Base-by-base conservation (phyloP, 78 protist genomes). In the Isochrysis galbana region DNA sequence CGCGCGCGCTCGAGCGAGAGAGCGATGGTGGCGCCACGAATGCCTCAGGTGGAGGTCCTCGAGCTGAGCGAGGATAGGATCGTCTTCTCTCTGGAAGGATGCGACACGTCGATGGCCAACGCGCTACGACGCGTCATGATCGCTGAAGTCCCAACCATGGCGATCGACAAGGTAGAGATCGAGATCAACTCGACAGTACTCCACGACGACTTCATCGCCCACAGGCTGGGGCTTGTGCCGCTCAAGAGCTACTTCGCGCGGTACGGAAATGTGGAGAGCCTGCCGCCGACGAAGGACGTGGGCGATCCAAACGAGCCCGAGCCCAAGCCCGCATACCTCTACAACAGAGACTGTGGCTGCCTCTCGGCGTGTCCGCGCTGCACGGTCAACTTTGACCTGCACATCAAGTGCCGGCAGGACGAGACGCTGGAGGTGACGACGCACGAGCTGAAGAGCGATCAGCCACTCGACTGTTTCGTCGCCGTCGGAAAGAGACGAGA, bases 181-280 rank as follows among this genome's bases (percentile, higher is more conserved):
- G 45, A 89, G 55, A 42, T 87, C 11, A 98, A 98, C 94, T 87
- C 95, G 23, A 93, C 97, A 0, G 97, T 97, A 5, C 93, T 97
- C 25, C 90, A 55, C 67, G 99, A 98, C 87, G 99, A 98, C 80
- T 94, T 96, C 46, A 92, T 98, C 29, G 96, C 98, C 21, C 99
- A 98, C 91, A 74, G 99, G 22, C 93, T 97, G 19, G 99, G 99
- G 1, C 92, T 98, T 26, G 48, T 97, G 0, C 99, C 99, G 34
- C 80, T 98, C 41, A 34, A 7, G 34, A n/a, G 45, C 22, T 90
- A 78, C 7, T 25, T 44, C 51, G 74, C 72, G 11, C n/a, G 80
- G 45, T 70, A 10, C 32, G 61, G 61, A 7, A 14, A 51, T 51
- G 14, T 19, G 61, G 61, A 51, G 14, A 7, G 7, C 61, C 29